Conservation (phyloP, 2,329 filamentous ascomycete species). For the Diplodia mutila region DNA sequence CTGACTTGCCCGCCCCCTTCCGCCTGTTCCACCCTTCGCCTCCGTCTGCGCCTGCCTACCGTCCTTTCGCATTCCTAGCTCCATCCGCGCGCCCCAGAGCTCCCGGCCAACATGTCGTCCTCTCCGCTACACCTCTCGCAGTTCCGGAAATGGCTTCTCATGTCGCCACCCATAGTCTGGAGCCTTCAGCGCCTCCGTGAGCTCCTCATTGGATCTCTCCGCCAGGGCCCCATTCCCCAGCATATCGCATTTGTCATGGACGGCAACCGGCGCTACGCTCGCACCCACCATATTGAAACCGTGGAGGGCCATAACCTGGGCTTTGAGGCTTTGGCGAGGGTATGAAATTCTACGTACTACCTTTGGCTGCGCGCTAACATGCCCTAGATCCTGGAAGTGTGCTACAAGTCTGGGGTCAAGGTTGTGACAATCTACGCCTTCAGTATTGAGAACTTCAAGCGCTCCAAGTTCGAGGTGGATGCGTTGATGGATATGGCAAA, state of each 20-base stretch:
- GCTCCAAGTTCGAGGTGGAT: slow-evolving; percentile 94
- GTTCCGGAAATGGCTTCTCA: slow-evolving; percentile 75
- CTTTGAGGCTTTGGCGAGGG: slow-evolving; percentile 89
- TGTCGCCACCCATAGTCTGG: slow-evolving; percentile 92
- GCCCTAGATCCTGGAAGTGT: slow-evolving; percentile 82
- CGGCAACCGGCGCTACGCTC: slow-evolving; percentile 90
- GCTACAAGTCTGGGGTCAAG: slow-evolving; percentile 96
- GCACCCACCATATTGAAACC: slow-evolving; percentile 89
- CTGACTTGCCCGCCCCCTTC: not conserved
- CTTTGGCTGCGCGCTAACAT: slow-evolving; percentile 17
- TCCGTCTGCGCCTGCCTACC: not conserved
- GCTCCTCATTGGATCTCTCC: slow-evolving; percentile 82
- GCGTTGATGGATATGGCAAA: slow-evolving; percentile 98
- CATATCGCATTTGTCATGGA: slow-evolving; percentile 99
- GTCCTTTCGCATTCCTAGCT: slow-evolving; percentile 9
- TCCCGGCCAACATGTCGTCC: slow-evolving; percentile 21
- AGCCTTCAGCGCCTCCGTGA: slow-evolving; percentile 77
- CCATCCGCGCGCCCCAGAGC: slow-evolving; percentile 13
- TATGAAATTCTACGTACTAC: slow-evolving; percentile 44
- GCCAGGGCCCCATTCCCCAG: slow-evolving; percentile 87
- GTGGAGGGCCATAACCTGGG: slow-evolving; percentile 95
- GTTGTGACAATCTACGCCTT: slow-evolving; percentile 98
- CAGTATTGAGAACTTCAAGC: slow-evolving; percentile 98
- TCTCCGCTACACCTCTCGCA: slow-evolving; percentile 63
- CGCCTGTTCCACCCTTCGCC: not conserved